Percentiles rank a stretch among this genome's conserved stretches.
Evolutionary conservation across 495 filamentous ascomycete species (phyloP).

Genomic region (Parachaetomium inaequale): DNA sequence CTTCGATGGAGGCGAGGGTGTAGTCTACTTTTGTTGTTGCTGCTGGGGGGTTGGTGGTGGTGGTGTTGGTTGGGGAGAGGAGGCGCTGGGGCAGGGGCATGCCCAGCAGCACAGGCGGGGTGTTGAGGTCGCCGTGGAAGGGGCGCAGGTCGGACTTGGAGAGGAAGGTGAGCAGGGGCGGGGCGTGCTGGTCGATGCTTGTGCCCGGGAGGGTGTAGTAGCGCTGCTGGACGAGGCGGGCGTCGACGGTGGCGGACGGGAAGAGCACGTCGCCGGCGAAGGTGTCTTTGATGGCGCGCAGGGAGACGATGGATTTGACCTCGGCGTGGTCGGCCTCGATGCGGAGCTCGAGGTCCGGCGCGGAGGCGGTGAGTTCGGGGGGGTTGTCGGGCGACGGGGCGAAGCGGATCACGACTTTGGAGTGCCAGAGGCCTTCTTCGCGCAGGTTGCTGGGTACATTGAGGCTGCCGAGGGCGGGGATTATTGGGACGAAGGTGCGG

Average conservation of each 20-base stretch:
- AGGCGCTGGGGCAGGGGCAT: slow-evolving; percentile 38
- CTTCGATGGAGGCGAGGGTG: slow-evolving; percentile 45
- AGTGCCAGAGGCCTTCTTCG: slow-evolving; percentile 26
- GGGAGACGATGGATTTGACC: slow-evolving; percentile 19
- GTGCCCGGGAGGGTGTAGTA: slow-evolving; percentile 27
- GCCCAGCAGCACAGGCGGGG: slow-evolving; percentile 33
- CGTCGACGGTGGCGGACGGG: slow-evolving; percentile 38
- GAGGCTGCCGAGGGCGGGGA: slow-evolving; percentile 25
- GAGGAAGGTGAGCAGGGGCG: slow-evolving; percentile 39
- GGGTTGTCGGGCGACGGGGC: slow-evolving; percentile 23
- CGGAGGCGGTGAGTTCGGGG: slow-evolving; percentile 9
- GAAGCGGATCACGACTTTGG: slow-evolving; percentile 29
- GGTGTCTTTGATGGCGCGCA: slow-evolving; percentile 25
- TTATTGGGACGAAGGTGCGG: slow-evolving; percentile 28
- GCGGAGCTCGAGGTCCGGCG: slow-evolving; percentile 38
- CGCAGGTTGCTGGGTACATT: slow-evolving; percentile 22
- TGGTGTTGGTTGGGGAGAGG: slow-evolving; percentile 10
- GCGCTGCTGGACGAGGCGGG: slow-evolving; percentile 39
- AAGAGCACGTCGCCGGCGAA: slow-evolving; percentile 31
- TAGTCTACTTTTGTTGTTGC: slow-evolving; percentile 37
- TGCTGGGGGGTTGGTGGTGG: slow-evolving; percentile 6
- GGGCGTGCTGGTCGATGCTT: slow-evolving; percentile 18
- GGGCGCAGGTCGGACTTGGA: slow-evolving; percentile 34
- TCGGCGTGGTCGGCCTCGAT: slow-evolving; percentile 32
- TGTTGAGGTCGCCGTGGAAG: slow-evolving; percentile 32